Percentiles rank a stretch among this genome's conserved stretches.
These are phyloP conservation scores for Eutreptiella sp. DNA, from an alignment of 208 protist genomes.

Conservation along the genomic window DNA sequence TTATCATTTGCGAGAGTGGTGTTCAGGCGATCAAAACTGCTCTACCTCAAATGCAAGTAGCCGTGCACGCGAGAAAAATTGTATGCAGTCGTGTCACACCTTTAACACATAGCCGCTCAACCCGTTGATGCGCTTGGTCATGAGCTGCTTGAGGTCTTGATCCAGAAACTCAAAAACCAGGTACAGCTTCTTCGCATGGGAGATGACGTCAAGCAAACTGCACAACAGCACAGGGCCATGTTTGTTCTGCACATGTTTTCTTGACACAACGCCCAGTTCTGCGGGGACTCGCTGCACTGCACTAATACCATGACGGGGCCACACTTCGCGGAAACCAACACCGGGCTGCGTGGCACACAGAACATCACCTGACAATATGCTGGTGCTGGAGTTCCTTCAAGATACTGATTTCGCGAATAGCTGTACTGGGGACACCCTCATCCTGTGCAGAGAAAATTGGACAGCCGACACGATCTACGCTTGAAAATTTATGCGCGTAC, in stretches of 20 bases:
- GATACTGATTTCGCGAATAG: conserved; percentile 95
- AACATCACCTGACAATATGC: conserved; percentile 94
- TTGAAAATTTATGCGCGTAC: too few species aligned
- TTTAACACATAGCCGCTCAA: not conserved
- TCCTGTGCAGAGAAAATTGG: too few species aligned
- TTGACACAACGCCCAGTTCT: too few species aligned
- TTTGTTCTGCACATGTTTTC: not conserved
- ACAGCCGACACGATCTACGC: too few species aligned
- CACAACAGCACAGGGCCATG: conserved; percentile 4
- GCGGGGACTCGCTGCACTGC: too few species aligned
- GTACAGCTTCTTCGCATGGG: conserved; percentile 30
- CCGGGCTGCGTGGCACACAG: too few species aligned
- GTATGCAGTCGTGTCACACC: not conserved
- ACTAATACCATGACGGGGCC: too few species aligned
- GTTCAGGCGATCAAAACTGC: conserved; percentile 64
- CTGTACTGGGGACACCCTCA: conserved; percentile 94
- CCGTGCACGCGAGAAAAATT: too few species aligned
- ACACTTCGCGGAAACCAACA: too few species aligned
- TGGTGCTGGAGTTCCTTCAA: conserved; percentile 93
- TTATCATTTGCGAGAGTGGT: too few species aligned
- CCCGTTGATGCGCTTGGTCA: conserved; percentile 19
- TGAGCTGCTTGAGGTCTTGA: conserved; percentile 44
- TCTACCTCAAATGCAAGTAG: conserved; percentile 53
- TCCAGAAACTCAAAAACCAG: conserved; percentile 52
- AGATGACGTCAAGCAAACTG: conserved; percentile 31